Percentiles rank a stretch among this genome's conserved stretches.
phyloP scores from a whole-genome alignment of 768 basidiomycete genomes.

The Suillus ampliporus region DNA sequence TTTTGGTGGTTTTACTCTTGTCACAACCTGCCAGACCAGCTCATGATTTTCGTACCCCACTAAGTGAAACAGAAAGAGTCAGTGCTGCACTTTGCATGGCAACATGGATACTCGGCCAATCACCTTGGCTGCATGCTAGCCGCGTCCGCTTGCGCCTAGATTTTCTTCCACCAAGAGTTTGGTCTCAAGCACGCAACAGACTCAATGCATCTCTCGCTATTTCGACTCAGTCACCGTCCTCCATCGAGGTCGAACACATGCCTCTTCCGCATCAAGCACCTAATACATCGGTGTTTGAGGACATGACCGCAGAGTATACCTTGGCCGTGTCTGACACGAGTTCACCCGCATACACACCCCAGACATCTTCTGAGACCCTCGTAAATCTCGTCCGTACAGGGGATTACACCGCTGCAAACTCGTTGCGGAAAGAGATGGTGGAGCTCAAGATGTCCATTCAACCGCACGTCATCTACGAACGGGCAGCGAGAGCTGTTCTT shows the following conservation, averaged over 20 bases:
- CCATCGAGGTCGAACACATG: conserved; percentile 40
- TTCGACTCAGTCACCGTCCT: conserved; percentile 38
- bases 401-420: conserved; percentile 36
- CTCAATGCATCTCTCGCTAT: conserved; percentile 30
- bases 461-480: conserved; percentile 41
- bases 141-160: conserved; percentile 24
- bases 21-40: background rate
- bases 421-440: conserved; percentile 46
- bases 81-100: conserved; percentile 24
- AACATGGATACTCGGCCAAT: conserved; percentile 26
- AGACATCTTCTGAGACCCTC: conserved; percentile 30
- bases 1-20: background rate
- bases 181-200: conserved; percentile 26
- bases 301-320: conserved; percentile 39
- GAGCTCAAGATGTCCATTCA: conserved; percentile 44
- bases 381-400: conserved; percentile 25
- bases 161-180: conserved; percentile 16
- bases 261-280: conserved; percentile 39
- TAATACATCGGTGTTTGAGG: conserved; percentile 44
- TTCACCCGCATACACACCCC: conserved; percentile 25
- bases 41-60: background rate
- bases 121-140: conserved; percentile 19
- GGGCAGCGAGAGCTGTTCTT: conserved; percentile 33
- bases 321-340: conserved; percentile 15
- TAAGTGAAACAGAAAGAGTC: background rate